Evolutionary conservation across 257 asterid genomes (phyloP), one percentile per base, ranked within the genome.

Genomic region (Capsicum chinense): DNA sequence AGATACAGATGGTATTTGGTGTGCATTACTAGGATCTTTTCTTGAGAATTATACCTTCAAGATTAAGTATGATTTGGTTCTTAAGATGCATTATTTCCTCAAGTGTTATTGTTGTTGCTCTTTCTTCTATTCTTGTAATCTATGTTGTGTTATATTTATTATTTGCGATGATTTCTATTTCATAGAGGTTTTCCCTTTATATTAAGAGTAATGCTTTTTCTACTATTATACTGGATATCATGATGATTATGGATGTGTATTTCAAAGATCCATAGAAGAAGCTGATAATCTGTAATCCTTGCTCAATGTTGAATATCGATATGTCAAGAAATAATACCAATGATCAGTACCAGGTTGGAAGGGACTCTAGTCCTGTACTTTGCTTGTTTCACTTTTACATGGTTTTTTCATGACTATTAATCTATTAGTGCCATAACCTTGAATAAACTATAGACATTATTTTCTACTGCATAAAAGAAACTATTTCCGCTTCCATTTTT

Each of bases 1-100:
- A 88, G 99, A 96, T 90, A 96, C 99, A 67, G 99, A 96, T 92
- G 99, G 98, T 88, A 96, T 96, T 85, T 94, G 99, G 98, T 94
- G 99, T 86, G 91, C 91, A 6, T 88, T 94, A 84, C 99, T 98
- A 9, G 98, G 98, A 73, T 92, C 98, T 86, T 94, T 96, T 86
- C 99, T 97, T 4, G 99, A 96, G 93, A 94, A 96, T 89, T 94
- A 90, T 93, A 93, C 98, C 84, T 94, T 96, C 87, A 93, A 92
- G 90, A 94, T 94, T 58, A 93, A 70, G 98, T 96, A 93, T 68
- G 88, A 42, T 82, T 85, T 67, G 63, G 59, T 86, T 86, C 33
- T 67, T 58, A 33, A 68, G 81, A 57, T 56, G 44, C 83, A 67
- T 82, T 81, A 56, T 84, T 81, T 64, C 63, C 35, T 54, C 12